Evolutionary conservation across 2,329 filamentous ascomycete genomes (phyloP), one percentile per base, ranked within the genome.

Genomic region (Anisogramma anomala): DNA sequence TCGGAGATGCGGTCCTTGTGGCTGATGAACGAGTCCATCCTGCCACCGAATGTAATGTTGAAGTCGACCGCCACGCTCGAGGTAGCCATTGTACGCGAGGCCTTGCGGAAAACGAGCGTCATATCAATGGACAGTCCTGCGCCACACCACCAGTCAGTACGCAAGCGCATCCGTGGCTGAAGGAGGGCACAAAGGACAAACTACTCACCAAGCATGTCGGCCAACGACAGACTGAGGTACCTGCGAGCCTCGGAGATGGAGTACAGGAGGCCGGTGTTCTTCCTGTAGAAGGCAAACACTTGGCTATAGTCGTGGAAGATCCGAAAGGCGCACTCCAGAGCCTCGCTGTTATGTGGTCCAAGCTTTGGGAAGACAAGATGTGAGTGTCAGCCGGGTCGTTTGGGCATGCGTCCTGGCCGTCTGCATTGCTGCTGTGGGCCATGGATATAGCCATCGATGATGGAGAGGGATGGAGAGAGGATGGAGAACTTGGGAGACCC

Each of bases 161-260:
- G 17, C 6, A 3, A 18, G 14, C 8, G 3, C 30, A 32, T 18
- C 17, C 11, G 14, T 17, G 7, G 7, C 17, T 18, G 1, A 8
- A 14, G 9, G 8, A 17, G 8, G 18, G 7, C 3, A 7, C 11
- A 9, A 19, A 3, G 10, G n/a, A n/a, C n/a, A 23, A 23, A 23
- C 6, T 9, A 32, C 30, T 18, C 17, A 32, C 30, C 45, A 44
- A 47, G 45, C 41, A 47, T 47, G 34, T 47, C 45, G 45, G 41
- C 45, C 45, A 47, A 41, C 45, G 45, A 47, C 45, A 47, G 41
- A 39, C 45, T 47, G 37, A 47, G 45, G 26, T 47, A 47, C 41
- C 45, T 47, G 22, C 41, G 36, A 11, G 41, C 45, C 41, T 47
- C 45, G 11, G 41, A 28, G 18, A 47, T 47, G 37, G 45, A 47